Conservation (phyloP, 2,329 filamentous ascomycete species). For the Trichoderma koningii region DNA sequence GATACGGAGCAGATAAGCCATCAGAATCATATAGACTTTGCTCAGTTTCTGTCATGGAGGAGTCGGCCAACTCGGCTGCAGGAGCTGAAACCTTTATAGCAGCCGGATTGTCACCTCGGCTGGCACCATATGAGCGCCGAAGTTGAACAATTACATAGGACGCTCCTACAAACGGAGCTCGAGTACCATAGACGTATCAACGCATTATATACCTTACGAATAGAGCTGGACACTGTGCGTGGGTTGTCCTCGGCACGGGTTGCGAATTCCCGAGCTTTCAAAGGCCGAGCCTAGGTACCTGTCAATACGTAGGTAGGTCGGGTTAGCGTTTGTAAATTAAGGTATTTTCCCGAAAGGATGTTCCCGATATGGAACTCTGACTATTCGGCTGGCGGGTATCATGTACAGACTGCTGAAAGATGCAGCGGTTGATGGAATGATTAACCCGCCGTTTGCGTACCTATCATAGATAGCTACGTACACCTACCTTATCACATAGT, state of each 20-base stretch:
- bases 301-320: too few species aligned
- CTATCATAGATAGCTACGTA: background rate
- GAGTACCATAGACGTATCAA: background rate
- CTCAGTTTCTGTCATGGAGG: background rate
- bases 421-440: too few species aligned
- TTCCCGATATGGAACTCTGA: background rate
- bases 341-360: background rate
- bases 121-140: background rate
- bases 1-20: background rate
- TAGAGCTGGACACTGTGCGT: background rate
- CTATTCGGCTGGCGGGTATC: background rate
- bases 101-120: too few species aligned
- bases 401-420: background rate
- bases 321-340: background rate
- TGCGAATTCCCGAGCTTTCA: background rate
- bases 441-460: background rate
- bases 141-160: background rate
- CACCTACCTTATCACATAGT: background rate
- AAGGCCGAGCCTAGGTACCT: slow-evolving; percentile 3
- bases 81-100: too few species aligned
- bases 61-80: background rate
- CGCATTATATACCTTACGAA: background rate
- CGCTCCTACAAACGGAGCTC: background rate
- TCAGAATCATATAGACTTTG: background rate
- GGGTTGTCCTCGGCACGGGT: background rate